Conservation (phyloP, 108 stramenopile genomes). For the Cylindrotheca fusiformis region DNA sequence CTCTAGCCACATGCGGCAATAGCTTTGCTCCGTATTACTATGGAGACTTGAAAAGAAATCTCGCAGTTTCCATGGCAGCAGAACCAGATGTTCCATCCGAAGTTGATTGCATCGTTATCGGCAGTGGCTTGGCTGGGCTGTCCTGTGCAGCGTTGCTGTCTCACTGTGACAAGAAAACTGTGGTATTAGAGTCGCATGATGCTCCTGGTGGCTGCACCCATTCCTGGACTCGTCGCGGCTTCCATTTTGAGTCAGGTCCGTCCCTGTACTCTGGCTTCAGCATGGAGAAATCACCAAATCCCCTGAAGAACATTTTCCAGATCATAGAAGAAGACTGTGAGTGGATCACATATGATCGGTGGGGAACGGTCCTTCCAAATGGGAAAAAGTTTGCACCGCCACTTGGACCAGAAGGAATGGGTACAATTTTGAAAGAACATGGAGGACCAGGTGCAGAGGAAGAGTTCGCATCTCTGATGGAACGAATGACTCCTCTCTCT, state of each 20-base stretch:
- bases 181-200: conserved; percentile 86
- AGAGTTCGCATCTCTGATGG: conserved; percentile 70
- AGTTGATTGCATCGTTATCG: conserved; percentile 85
- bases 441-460: conserved; percentile 70
- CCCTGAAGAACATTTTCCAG: conserved; percentile 92
- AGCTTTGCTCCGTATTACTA: no score
- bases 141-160: conserved; percentile 80
- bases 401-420: conserved; percentile 83
- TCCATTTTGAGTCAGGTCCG: conserved; percentile 94
- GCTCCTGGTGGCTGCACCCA: conserved; percentile 80
- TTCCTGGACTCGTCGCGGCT: conserved; percentile 59
- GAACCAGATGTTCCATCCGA: conserved; percentile 15
- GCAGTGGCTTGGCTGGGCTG: conserved; percentile 85
- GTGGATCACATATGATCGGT: conserved; percentile 78
- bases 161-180: conserved; percentile 50
- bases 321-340: conserved; percentile 82
- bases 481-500: conserved; percentile 66
- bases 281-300: conserved; percentile 81
- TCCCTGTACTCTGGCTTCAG: conserved; percentile 87
- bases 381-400: conserved; percentile 72
- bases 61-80: neutral
- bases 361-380: conserved; percentile 85
- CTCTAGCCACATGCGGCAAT: no score
- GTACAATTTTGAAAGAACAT: conserved; percentile 53
- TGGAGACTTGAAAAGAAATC: no score